Percentiles rank a stretch among this genome's conserved stretches.
These are phyloP conservation scores for Paulownia fortunei DNA, from an alignment of 257 asterid species.

Conservation along the genomic window DNA sequence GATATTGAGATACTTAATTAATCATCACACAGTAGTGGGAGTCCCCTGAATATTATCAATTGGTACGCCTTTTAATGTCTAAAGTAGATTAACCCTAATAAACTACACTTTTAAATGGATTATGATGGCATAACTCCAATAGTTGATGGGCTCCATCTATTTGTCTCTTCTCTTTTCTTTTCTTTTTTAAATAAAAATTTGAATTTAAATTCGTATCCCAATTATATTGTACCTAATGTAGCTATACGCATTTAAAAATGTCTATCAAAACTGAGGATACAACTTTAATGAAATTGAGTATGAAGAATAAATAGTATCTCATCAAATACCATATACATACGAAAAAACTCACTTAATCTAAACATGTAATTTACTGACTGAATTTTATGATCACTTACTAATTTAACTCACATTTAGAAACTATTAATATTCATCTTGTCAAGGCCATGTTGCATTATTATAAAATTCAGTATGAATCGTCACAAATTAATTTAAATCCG, in stretches of 20 bases:
- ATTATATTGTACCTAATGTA: background rate
- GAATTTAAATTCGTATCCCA: background rate
- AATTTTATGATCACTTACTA: no score
- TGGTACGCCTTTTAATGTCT: slow-evolving; percentile 24
- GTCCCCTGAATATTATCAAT: background rate
- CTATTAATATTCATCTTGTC: no score
- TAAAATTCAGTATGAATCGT: no score
- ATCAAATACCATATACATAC: no score
- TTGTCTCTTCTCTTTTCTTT: background rate
- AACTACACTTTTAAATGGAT: background rate
- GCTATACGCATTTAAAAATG: background rate
- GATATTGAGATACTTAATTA: slow-evolving; percentile 17
- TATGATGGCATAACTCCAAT: slow-evolving; percentile 14
- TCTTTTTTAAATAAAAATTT: background rate
- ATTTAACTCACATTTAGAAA: no score
- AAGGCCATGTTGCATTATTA: no score
- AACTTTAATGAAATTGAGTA: no score
- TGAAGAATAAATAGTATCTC: no score
- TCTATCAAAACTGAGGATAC: background rate
- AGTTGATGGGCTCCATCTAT: background rate
- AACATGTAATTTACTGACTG: no score
- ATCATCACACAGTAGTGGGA: slow-evolving; percentile 14
- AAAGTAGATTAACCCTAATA: slow-evolving; percentile 17
- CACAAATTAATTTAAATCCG: no score
- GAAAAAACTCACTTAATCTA: no score